These are phyloP conservation scores for Dillenia suffruticosa DNA, from an alignment of 164 flowering plant genomes.

Conservation along the genomic window DNA sequence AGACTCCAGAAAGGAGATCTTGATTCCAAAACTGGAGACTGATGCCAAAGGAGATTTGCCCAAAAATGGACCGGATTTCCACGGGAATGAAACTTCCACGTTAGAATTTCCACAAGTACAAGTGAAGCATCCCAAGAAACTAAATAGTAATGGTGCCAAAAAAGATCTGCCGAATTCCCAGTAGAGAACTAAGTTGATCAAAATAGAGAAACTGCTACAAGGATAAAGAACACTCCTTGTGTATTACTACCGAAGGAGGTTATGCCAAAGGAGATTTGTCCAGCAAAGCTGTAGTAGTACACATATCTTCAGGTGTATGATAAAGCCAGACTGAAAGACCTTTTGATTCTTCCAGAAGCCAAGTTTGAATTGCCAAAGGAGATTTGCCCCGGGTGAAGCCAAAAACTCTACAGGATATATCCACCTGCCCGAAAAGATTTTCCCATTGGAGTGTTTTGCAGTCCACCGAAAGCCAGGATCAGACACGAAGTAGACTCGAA, in stretches of 20 bases:
- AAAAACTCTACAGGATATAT: too few relatives aligned
- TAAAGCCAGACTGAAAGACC: slow-evolving; percentile 1
- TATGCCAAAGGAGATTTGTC: slow-evolving; percentile 76
- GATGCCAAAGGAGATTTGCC: slow-evolving; percentile 29
- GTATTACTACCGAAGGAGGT: slow-evolving; percentile 21
- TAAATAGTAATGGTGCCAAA: slow-evolving; percentile 5
- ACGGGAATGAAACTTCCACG: too few relatives aligned
- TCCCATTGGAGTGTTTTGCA: slow-evolving; percentile 5
- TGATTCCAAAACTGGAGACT: slow-evolving; percentile 13
- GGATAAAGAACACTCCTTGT: background rate
- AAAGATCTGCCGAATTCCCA: slow-evolving; percentile 10
- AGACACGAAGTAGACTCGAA: background rate
- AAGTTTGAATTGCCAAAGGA: slow-evolving; percentile 17
- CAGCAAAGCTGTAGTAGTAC: slow-evolving; percentile 17
- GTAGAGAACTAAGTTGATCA: slow-evolving; percentile 17
- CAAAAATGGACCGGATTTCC: slow-evolving; percentile 11
- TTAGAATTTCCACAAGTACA: slow-evolving; percentile 10
- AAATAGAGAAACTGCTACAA: slow-evolving; percentile 17
- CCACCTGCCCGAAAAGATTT: background rate
- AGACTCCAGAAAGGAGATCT: background rate
- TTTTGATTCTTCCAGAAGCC: slow-evolving; percentile 5
- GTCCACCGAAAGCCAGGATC: background rate
- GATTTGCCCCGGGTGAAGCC: slow-evolving; percentile 18
- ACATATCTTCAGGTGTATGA: slow-evolving; percentile 5
- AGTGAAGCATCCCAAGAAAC: background rate